Conservation (phyloP, 305 asterid species). For the Fraxinus angustifolia region DNA sequence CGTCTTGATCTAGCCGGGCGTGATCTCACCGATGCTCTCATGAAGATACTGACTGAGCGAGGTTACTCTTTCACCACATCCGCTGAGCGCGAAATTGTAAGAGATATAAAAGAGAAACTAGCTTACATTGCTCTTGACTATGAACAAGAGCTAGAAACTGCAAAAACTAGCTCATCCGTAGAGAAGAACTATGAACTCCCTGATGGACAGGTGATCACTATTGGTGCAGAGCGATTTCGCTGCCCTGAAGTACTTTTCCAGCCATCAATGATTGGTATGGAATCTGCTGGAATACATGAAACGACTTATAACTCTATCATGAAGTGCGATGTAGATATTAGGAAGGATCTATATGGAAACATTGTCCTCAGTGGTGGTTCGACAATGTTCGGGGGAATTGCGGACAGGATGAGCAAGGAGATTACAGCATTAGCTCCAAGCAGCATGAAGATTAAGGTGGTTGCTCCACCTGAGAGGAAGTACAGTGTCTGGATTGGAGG, state of each 20-base stretch:
- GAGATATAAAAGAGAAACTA: slow-evolving; percentile 74
- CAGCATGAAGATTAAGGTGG: slow-evolving; percentile 61
- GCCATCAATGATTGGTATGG: slow-evolving; percentile 82
- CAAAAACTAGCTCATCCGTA: slow-evolving; percentile 67
- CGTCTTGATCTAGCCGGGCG: slow-evolving; percentile 78
- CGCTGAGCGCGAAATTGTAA: slow-evolving; percentile 75
- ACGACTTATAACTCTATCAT: slow-evolving; percentile 67
- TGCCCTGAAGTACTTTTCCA: slow-evolving; percentile 90
- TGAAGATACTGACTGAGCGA: slow-evolving; percentile 66
- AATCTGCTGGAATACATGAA: slow-evolving; percentile 78
- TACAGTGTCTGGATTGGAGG: slow-evolving; percentile 59
- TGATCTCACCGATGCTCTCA: slow-evolving; percentile 59
- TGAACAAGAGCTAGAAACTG: slow-evolving; percentile 71
- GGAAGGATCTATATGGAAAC: slow-evolving; percentile 72
- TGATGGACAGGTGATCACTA: slow-evolving; percentile 80
- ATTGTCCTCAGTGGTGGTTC: slow-evolving; percentile 72
- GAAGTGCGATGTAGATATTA: slow-evolving; percentile 68
- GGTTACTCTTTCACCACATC: slow-evolving; percentile 68
- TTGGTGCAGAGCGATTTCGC: slow-evolving; percentile 68
- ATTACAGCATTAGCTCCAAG: slow-evolving; percentile 56
- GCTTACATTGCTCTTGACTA: slow-evolving; percentile 82
- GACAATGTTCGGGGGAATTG: slow-evolving; percentile 51
- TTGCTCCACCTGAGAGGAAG: slow-evolving; percentile 50
- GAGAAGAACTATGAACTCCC: slow-evolving; percentile 83
- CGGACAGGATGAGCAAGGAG: slow-evolving; percentile 60